A percentile compares a stretch with the other conserved stretches of the same genome.
These are phyloP conservation scores for Blastobotrys buckinghamii DNA, from an alignment of 1,139 yeast genomes.

Conservation along the genomic window DNA sequence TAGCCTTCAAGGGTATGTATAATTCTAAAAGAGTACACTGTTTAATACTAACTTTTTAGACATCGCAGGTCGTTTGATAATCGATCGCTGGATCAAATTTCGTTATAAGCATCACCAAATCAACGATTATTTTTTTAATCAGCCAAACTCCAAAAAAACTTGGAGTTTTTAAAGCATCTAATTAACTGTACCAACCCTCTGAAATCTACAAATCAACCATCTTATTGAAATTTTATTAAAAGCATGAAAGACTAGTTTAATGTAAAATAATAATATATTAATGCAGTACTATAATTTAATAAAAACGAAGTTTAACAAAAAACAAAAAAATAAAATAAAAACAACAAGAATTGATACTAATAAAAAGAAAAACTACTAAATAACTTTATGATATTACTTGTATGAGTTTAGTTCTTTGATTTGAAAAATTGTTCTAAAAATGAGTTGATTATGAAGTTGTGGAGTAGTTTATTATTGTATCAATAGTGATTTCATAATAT, in stretches of 20 bases:
- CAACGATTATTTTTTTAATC: neutral
- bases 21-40: neutral
- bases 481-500: too few relatives aligned
- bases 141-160: too few relatives aligned
- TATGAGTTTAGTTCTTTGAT: too few relatives aligned
- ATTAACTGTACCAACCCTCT: too few relatives aligned
- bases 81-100: constrained; percentile 27
- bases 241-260: neutral
- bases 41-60: constrained; percentile 1
- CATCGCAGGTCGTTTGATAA: constrained; percentile 25
- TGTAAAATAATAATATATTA: neutral
- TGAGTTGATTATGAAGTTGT: too few relatives aligned
- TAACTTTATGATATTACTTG: too few relatives aligned
- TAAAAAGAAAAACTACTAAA: too few relatives aligned
- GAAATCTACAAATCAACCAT: too few relatives aligned
- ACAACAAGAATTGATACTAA: neutral
- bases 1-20: constrained; percentile 25
- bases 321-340: neutral
- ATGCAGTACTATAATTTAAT: neutral
- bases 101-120: constrained; percentile 17
- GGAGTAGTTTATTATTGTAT: too few relatives aligned
- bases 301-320: neutral
- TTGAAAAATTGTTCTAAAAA: too few relatives aligned
- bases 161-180: too few relatives aligned
- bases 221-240: neutral